Base-by-base conservation (phyloP, 192 early-diverging fungal genomes). In the Martensiomyces pterosporus region DNA sequence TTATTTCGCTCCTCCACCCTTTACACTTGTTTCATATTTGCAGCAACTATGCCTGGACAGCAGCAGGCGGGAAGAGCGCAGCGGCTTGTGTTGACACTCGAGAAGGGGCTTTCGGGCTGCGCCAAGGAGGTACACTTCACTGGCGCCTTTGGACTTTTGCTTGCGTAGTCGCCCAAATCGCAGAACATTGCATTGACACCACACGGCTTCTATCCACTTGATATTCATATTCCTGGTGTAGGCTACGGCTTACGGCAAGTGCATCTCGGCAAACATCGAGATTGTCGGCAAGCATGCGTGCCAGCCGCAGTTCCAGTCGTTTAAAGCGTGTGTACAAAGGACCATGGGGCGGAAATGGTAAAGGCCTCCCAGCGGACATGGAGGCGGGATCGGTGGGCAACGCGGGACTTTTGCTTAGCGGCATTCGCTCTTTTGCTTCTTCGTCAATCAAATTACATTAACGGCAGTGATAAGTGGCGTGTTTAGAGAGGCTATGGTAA, bases 261-360 rank as follows among this genome's bases (percentile, higher is more conserved):
- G 81, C 47, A 50, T 83, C 3, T 50, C 70, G 8, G 53, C 64
- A 3, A 73, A 60, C 32, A 52, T 75, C 23, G 76, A 78, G 34
- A 69, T 68, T n/a, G 64, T 80, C 24, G 70, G 64, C 47, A 78
- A 76, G 52, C 77, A 83, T 40, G 68, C 78, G 18, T 83, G 81
- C 49, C 53, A 62, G 27, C 64, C 70, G 29, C 79, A 83, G 50
- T 83, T 83, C 51, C 53, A 69, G 39, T 46, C 70, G 4, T 83
- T 83, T 51, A 83, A 81, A 49, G 34, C 48, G 15, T 83, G 81
- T 44, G 78, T 76, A 10, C 73, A 83, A 42, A 46, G 77, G 49
- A 53, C 66, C 19, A 67, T 83, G 34, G 66, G 64, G 46, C 65
- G 60, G 27, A 59, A 47, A 47, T 65, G 69, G 69, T 72, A 60